Base-by-base conservation (phyloP, 306 rosid species). In the Cercis canadensis region DNA sequence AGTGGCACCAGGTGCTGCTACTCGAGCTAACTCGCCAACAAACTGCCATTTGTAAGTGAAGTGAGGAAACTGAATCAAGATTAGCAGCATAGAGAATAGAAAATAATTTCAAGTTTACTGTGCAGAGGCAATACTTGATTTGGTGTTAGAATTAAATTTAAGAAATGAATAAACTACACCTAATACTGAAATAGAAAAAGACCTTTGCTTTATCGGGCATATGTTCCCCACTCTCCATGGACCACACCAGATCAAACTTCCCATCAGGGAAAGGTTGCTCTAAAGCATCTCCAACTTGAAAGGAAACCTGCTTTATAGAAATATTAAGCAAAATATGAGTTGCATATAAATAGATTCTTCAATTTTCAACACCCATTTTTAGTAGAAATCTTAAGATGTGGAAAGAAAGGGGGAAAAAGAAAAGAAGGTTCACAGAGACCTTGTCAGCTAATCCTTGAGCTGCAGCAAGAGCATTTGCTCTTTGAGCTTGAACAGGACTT, bases 141-240 rank as follows among this genome's bases (percentile, higher is more conserved):
- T 11, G 13, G 60, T 47, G 69, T 11, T 43, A 40, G 56, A 47
- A 34, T 9, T 57, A 18, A 24, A 29, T 33, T 10, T 32, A 32
- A 70, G 40, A 46, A 39, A 33, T 18, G 21, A 36, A 2, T n/a
- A 1, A 21, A 24, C 31, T 39, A 68, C 14, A 57, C 7, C 41
- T 70, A 24, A 32, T n/a, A 19, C 11, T 45, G 16, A 58, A 61
- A 47, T 4, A 62, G 34, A 34, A 31, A 59, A 11, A 53, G 31
- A 83, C 97, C 97, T 90, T 90, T 5, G 86, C n/a, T 80, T 94
- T 94, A 80, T 89, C 94, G 49, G 97, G 98, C 97, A 94, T 94
- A 78, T 94, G 98, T 73, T 94, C 98, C 32, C 98, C 98, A 69
- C 98, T 94, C 79, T 94, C 98, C 98, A 94, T 89, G 54, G 96